Conservation (phyloP, 495 filamentous ascomycete species). For the Recurvomyces mirabilis region DNA sequence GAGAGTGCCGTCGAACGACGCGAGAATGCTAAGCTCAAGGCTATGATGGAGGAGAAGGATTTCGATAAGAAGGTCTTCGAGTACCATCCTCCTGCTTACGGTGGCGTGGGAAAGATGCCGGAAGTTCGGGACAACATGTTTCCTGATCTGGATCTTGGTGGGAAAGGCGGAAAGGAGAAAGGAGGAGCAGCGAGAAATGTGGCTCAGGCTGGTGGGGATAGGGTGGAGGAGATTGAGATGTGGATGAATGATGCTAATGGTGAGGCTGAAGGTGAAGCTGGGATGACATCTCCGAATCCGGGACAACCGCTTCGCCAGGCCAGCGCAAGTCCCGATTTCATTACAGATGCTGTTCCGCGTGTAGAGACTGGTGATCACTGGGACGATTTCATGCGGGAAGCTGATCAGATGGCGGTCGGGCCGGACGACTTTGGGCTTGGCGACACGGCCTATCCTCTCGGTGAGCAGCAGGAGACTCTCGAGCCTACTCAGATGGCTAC, state of each 20-base stretch:
- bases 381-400: not conserved
- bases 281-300: too few relatives aligned
- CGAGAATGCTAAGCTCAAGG: too few relatives aligned
- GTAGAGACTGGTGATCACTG: not conserved
- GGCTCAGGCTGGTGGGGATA: too few relatives aligned
- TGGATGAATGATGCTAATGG: constrained; percentile 12
- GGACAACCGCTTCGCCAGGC: too few relatives aligned
- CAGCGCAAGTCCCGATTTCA: too few relatives aligned
- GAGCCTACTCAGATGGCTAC: constrained; percentile 5
- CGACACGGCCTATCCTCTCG: not conserved
- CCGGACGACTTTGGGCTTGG: not conserved
- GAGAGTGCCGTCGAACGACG: not conserved
- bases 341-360: too few relatives aligned
- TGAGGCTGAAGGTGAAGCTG: too few relatives aligned
- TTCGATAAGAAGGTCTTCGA: constrained; percentile 5
- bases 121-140: constrained; percentile 1
- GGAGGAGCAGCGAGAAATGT: not conserved
- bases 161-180: not conserved
- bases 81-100: constrained; percentile 16
- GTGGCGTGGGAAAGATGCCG: constrained; percentile 12
- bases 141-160: not conserved
- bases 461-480: not conserved
- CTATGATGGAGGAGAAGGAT: not conserved
- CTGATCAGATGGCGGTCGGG: not conserved
- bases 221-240: constrained; percentile 1